Base-by-base conservation (phyloP, 1,284 basidiomycete genomes). In the Wolfiporia cocos region DNA sequence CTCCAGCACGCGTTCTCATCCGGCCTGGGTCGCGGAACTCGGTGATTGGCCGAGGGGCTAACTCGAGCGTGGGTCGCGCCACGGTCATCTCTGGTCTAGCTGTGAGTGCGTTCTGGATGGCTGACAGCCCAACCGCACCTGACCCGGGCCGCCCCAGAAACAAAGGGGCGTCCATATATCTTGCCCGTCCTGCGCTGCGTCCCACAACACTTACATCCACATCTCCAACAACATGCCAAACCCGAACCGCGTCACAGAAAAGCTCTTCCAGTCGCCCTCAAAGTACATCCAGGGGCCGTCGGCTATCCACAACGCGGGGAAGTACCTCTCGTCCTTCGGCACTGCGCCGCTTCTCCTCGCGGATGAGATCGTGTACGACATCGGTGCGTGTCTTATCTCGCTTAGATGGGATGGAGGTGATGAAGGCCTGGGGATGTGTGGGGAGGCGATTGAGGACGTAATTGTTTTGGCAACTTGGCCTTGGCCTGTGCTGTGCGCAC, bases 231-330 rank as follows among this genome's bases (percentile, higher is more conserved):
- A 33, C 29, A 63, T 63, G 61, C 57, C 57, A 0, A 62, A 62
- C 53, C 55, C 52, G 7, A 58, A 62, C 41, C 52, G 55, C 29
- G 48, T 62, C 50, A 61, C 61, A 2, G 60, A 62, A 36, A 49
- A 54, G 20, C 50, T 63, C 47, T 64, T 64, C 53, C 62, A 62
- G 48, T 64, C 62, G 10, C 62, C 62, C n/a, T 61, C 58, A 11
- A 64, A 64, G 48, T 64, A 64, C 54, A 62, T 64, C 34, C 62
- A 64, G 44, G 62, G 62, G 5, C 62, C 62, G 3, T 53, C 57
- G 32, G 62, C 62, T 30, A 62, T 64, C 48, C 55, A 62, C 19
- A 60, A 64, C 34, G 62, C 61, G 3, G 54, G 56, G 2, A 52
- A 52, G 34, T 64, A 64, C 45, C 56, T 64, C 12, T 47, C 49